Evolutionary conservation across 129 eudicot genomes (phyloP).

Genomic region (Deinandra increscens): DNA sequence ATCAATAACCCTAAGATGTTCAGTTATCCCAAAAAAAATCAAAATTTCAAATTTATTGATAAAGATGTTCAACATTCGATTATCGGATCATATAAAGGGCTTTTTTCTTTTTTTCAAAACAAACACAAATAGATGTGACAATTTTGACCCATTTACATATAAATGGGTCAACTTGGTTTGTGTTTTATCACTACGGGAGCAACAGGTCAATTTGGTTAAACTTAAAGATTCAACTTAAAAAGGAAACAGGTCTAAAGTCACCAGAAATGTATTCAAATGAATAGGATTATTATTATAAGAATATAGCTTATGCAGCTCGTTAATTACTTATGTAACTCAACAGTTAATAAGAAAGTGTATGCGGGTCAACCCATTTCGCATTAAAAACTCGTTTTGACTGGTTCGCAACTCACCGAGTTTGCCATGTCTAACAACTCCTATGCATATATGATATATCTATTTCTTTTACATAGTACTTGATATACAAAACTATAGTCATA

Average conservation of each 20-base stretch:
- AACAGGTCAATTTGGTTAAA: neutral
- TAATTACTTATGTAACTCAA: too few species aligned
- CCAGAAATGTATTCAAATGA: neutral
- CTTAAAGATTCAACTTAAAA: neutral
- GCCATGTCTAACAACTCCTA: too few species aligned
- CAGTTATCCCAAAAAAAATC: conserved; percentile 1
- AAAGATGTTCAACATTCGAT: neutral
- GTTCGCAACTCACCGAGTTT: too few species aligned
- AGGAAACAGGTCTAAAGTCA: neutral
- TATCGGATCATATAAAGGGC: neutral
- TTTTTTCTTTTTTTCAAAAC: neutral
- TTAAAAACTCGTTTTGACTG: too few species aligned
- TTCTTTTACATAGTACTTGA: too few species aligned
- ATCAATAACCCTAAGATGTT: conserved; percentile 12
- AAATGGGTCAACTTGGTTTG: neutral
- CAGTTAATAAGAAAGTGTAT: too few species aligned
- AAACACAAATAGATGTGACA: neutral
- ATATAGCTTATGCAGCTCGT: too few species aligned
- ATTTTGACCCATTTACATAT: neutral
- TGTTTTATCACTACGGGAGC: neutral
- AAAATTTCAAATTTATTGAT: neutral
- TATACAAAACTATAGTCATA: too few species aligned
- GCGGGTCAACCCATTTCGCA: too few species aligned
- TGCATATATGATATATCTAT: too few species aligned
- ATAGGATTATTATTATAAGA: neutral